Evolutionary conservation across 2,329 filamentous ascomycete species (phyloP).

Genomic region (Fusarium torulosum): DNA sequence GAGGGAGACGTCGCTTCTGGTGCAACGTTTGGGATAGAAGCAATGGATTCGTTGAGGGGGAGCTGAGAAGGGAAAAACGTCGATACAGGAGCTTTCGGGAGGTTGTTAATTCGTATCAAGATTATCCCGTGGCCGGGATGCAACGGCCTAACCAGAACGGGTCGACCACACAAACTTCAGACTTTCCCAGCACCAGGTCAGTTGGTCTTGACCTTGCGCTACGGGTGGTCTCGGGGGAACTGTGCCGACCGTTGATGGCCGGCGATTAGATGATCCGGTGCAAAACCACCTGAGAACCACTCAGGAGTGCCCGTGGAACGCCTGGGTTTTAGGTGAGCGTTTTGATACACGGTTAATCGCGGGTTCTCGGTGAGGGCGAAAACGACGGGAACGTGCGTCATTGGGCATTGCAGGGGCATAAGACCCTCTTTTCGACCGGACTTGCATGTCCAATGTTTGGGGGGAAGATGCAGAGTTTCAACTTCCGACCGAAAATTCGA

Average conservation of each 20-base stretch:
- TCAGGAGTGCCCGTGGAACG: constrained; percentile 21
- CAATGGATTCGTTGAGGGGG: constrained; percentile 34
- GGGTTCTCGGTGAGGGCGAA: constrained; percentile 45
- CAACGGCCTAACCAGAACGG: constrained; percentile 45
- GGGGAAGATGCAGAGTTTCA: constrained; percentile 1
- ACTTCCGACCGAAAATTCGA: constrained; percentile 25
- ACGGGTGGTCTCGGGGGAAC: constrained; percentile 49
- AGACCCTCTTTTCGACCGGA: constrained; percentile 32
- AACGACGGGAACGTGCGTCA: constrained; percentile 38
- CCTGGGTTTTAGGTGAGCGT: constrained; percentile 23
- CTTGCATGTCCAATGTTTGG: constrained; percentile 37
- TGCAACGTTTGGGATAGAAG: constrained; percentile 33
- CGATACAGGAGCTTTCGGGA: constrained; percentile 47
- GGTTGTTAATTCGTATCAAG: constrained; percentile 46
- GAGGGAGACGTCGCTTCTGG: constrained; percentile 28
- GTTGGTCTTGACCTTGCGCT: constrained; percentile 40
- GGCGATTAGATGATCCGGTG: constrained; percentile 45
- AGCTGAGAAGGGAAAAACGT: constrained; percentile 47
- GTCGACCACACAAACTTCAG: constrained; percentile 32
- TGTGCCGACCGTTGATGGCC: constrained; percentile 39
- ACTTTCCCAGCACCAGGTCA: constrained; percentile 11
- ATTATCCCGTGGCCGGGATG: constrained; percentile 49
- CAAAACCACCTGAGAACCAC: constrained; percentile 10
- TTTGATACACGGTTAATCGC: constrained; percentile 45
- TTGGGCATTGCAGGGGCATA: constrained; percentile 24